A percentile compares a stretch with the other conserved stretches of the same genome.
These are phyloP conservation scores for Persicaria maculosa DNA, from an alignment of 148 eudicot genomes.

Conservation along the genomic window DNA sequence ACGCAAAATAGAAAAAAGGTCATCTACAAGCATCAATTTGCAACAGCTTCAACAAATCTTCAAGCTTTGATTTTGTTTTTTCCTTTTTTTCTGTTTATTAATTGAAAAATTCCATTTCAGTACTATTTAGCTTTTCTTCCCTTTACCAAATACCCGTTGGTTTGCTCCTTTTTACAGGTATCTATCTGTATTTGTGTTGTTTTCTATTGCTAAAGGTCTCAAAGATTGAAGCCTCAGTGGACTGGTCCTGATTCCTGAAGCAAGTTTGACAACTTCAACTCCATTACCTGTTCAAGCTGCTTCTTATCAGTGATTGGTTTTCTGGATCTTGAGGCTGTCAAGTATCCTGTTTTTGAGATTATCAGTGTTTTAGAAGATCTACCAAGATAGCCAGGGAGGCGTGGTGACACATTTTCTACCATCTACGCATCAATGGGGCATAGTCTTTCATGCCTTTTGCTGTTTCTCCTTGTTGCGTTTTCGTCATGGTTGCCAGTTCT, in stretches of 20 bases:
- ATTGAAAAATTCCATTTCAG: background rate
- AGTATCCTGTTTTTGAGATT: background rate
- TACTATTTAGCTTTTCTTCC: constrained; percentile 3
- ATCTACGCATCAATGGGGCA: constrained; percentile 31
- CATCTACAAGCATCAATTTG: constrained; percentile 6
- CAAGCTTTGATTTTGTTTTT: constrained; percentile 4
- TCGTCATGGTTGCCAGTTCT: constrained; percentile 29
- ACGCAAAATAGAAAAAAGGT: background rate
- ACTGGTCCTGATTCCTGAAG: constrained; percentile 1
- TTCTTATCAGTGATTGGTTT: background rate
- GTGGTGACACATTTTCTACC: constrained; percentile 3
- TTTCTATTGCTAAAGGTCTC: constrained; percentile 6
- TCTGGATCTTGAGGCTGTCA: constrained; percentile 11
- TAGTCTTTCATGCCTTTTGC: constrained; percentile 25
- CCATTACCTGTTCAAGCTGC: background rate
- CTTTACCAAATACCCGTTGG: constrained; percentile 20
- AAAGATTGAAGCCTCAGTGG: constrained; percentile 7
- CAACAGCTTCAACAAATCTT: constrained; percentile 17
- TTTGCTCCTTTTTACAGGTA: constrained; percentile 16
- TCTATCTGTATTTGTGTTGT: constrained; percentile 2
- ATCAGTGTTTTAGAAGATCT: background rate
- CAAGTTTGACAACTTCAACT: constrained; percentile 8
- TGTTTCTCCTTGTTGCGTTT: constrained; percentile 36
- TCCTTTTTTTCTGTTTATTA: background rate
- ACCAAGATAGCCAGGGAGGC: background rate